Evolutionary conservation across 2,329 filamentous ascomycete species (phyloP).

Genomic region (Nemania sp.): DNA sequence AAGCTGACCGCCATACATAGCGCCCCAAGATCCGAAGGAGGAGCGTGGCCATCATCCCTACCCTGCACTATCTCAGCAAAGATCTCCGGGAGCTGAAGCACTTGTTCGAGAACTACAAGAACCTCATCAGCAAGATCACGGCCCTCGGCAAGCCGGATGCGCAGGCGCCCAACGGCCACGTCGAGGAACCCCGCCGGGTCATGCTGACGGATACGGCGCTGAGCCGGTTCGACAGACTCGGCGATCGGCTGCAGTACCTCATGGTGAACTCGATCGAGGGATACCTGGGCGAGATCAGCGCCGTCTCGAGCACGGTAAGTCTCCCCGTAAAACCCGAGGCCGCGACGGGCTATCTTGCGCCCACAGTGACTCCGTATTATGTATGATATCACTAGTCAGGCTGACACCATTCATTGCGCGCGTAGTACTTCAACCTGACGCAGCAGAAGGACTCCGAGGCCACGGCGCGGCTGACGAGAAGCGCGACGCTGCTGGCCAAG

Average conservation of each 20-base stretch:
- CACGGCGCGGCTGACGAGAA: slow-evolving; percentile 72
- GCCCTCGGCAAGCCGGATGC: slow-evolving; percentile 42
- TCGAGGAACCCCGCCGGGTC: slow-evolving; percentile 32
- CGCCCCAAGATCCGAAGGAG: slow-evolving; percentile 44
- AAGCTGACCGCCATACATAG: slow-evolving; percentile 27
- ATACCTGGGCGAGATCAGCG: slow-evolving; percentile 71
- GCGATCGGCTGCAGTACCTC: slow-evolving; percentile 62
- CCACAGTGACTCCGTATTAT: not conserved
- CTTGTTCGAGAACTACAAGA: slow-evolving; percentile 63
- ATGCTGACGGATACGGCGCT: slow-evolving; percentile 51
- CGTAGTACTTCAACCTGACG: slow-evolving; percentile 76
- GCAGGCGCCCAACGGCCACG: slow-evolving; percentile 7
- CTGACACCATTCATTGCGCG: slow-evolving; percentile 2
- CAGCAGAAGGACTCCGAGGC: slow-evolving; percentile 75
- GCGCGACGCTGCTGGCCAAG: slow-evolving; percentile 74
- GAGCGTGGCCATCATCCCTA: slow-evolving; percentile 59
- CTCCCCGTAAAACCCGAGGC: not conserved
- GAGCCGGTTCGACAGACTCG: slow-evolving; percentile 62
- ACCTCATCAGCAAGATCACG: slow-evolving; percentile 63
- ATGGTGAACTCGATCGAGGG: slow-evolving; percentile 66
- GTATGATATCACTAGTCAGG: not conserved
- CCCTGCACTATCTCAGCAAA: slow-evolving; percentile 62
- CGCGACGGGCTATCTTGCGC: not conserved
- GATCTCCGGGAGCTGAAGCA: slow-evolving; percentile 64
- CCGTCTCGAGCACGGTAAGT: slow-evolving; percentile 68